phyloP scores from a whole-genome alignment of 345 rosid genomes.

The Erodium maritimum region DNA sequence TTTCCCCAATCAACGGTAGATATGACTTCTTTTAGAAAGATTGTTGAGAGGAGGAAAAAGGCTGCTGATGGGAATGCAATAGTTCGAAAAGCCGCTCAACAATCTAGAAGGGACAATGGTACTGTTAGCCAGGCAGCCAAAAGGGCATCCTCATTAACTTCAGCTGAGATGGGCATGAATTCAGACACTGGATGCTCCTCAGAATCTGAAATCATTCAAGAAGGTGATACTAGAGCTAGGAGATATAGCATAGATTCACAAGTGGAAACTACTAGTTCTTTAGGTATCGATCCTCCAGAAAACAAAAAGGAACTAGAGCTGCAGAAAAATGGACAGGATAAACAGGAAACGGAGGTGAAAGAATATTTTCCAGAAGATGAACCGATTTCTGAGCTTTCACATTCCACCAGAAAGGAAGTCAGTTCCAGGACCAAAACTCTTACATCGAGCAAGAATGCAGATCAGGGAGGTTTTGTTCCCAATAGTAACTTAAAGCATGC shows the following conservation, averaged over 20 bases:
- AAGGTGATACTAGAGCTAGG: slow-evolving; percentile 14
- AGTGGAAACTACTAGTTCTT: neutral
- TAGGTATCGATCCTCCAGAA: neutral
- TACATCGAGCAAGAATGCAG: slow-evolving; percentile 30
- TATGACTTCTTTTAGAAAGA: slow-evolving; percentile 7
- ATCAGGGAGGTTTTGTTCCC: slow-evolving; percentile 27
- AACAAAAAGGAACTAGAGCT: neutral
- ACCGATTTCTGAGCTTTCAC: slow-evolving; percentile 20
- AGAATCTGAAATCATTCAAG: slow-evolving; percentile 9
- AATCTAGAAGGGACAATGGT: neutral
- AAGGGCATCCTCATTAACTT: slow-evolving; percentile 4
- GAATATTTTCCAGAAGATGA: slow-evolving; percentile 31
- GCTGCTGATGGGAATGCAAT: neutral
- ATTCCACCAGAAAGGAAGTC: slow-evolving; percentile 33
- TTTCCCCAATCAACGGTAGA: slow-evolving; percentile 12
- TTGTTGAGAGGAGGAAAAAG: neutral
- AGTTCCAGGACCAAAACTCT: slow-evolving; percentile 49
- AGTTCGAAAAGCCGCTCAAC: slow-evolving; percentile 1
- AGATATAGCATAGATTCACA: slow-evolving; percentile 16
- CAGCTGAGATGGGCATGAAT: neutral
- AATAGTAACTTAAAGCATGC: slow-evolving; percentile 36
- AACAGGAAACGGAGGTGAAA: slow-evolving; percentile 13
- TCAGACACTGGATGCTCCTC: neutral
- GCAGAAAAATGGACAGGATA: slow-evolving; percentile 19
- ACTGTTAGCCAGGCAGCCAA: slow-evolving; percentile 5